A percentile compares a stretch with the other conserved stretches of the same genome.
These are phyloP conservation scores for Cercospora zeae-maydis DNA, from an alignment of 2,329 filamentous ascomycete species.

Conservation along the genomic window DNA sequence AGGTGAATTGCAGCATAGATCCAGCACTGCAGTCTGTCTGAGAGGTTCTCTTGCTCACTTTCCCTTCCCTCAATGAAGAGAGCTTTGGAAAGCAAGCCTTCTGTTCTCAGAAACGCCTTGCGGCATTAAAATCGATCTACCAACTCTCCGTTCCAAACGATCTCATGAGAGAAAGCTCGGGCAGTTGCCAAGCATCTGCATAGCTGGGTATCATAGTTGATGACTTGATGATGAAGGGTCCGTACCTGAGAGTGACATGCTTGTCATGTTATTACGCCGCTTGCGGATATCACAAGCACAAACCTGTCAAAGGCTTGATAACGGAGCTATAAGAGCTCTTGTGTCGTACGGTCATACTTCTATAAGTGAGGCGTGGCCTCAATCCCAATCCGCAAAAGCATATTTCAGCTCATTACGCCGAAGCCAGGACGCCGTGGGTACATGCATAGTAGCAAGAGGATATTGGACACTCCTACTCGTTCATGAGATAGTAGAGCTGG, in stretches of 20 bases:
- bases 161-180: conserved; percentile 41
- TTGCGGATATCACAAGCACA: not conserved
- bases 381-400: not conserved
- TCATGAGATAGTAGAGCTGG: conserved; percentile 47
- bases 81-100: conserved; percentile 35
- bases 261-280: not conserved
- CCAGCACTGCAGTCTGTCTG: conserved; percentile 28
- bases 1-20: too few species aligned
- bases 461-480: conserved; percentile 18
- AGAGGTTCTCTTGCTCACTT: conserved; percentile 40
- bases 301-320: not conserved
- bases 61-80: conserved; percentile 31
- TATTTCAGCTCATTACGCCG: not conserved
- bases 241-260: not conserved
- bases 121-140: conserved; percentile 34
- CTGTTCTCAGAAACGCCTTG: conserved; percentile 30
- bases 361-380: not conserved
- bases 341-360: not conserved
- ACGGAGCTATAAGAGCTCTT: not conserved
- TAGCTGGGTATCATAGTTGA: conserved; percentile 38
- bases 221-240: not conserved
- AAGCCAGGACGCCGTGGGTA: not conserved
- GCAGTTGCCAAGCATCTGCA: conserved; percentile 43
- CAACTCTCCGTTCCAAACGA: conserved; percentile 49
- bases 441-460: not conserved